phyloP scores from a whole-genome alignment of 176 grass and related monocot genomes.

The Neostapfia colusana region DNA sequence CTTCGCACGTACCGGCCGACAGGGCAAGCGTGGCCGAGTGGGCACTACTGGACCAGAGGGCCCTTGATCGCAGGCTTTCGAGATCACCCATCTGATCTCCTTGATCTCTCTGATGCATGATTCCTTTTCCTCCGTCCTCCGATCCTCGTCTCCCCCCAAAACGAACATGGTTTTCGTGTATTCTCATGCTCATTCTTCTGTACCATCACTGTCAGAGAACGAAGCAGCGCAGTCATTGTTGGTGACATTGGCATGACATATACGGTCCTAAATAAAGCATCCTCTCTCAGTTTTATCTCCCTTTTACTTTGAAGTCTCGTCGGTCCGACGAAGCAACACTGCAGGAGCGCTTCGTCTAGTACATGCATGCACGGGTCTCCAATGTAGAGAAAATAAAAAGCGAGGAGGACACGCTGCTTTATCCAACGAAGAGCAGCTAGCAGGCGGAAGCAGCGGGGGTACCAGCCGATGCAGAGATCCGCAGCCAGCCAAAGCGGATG shows the following conservation, averaged over 20 bases:
- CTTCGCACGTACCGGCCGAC: background rate
- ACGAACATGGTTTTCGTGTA: conserved; percentile 21
- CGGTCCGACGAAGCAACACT: background rate
- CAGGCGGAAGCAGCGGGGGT: background rate
- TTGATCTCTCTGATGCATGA: conserved; percentile 17
- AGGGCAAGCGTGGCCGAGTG: background rate
- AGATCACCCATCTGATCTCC: background rate
- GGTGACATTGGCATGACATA: background rate
- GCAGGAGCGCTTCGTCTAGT: background rate
- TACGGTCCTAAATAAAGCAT: background rate
- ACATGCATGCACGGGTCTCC: background rate
- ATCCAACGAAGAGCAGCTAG: background rate
- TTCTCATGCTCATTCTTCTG: conserved; percentile 2
- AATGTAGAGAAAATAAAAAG: background rate
- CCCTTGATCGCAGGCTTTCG: conserved; percentile 17
- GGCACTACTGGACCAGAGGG: background rate
- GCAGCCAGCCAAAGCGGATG: background rate
- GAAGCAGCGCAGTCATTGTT: background rate
- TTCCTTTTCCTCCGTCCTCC: background rate
- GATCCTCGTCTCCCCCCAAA: background rate
- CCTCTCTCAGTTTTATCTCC: background rate
- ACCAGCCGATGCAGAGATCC: background rate
- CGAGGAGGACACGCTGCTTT: background rate
- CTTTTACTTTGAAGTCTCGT: conserved; percentile 9
- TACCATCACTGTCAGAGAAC: background rate